Conservation (phyloP, 352 stramenopile species). For the Phytophthora palmivora region DNA sequence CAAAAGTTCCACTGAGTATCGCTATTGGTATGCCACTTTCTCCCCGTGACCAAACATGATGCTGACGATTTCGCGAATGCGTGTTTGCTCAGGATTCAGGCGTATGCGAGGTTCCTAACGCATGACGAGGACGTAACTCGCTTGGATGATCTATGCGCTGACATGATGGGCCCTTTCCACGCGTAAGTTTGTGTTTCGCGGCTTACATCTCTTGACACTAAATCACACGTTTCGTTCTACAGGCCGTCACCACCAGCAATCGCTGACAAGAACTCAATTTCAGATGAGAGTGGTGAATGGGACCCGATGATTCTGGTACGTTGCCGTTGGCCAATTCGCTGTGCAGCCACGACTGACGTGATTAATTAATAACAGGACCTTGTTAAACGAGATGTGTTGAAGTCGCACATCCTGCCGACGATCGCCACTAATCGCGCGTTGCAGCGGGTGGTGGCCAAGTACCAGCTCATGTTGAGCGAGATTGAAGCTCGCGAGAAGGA, state of each 20-base stretch:
- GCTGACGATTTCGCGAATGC: slow-evolving; percentile 7
- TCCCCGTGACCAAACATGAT: neutral
- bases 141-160: slow-evolving; percentile 78
- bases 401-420: slow-evolving; percentile 71
- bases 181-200: slow-evolving; percentile 35
- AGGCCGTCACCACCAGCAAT: slow-evolving; percentile 21
- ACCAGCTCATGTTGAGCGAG: slow-evolving; percentile 84
- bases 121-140: slow-evolving; percentile 80
- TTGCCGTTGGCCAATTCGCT: slow-evolving; percentile 14
- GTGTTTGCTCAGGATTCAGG: slow-evolving; percentile 60
- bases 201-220: slow-evolving; percentile 7
- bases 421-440: slow-evolving; percentile 84
- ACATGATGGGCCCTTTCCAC: slow-evolving; percentile 83
- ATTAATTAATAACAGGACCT: slow-evolving; percentile 49
- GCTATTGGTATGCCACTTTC: slow-evolving; percentile 67
- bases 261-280: slow-evolving; percentile 1
- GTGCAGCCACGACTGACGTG: slow-evolving; percentile 18
- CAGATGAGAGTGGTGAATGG: slow-evolving; percentile 34
- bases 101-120: slow-evolving; percentile 84
- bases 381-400: slow-evolving; percentile 79
- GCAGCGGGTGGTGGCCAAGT: slow-evolving; percentile 86
- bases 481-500: slow-evolving; percentile 58
- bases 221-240: slow-evolving; percentile 4
- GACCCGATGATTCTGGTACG: slow-evolving; percentile 55
- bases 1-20: slow-evolving; percentile 80